These are phyloP conservation scores for Asparagopsis taxiformis DNA, from an alignment of 31 red algal species.

Conservation along the genomic window DNA sequence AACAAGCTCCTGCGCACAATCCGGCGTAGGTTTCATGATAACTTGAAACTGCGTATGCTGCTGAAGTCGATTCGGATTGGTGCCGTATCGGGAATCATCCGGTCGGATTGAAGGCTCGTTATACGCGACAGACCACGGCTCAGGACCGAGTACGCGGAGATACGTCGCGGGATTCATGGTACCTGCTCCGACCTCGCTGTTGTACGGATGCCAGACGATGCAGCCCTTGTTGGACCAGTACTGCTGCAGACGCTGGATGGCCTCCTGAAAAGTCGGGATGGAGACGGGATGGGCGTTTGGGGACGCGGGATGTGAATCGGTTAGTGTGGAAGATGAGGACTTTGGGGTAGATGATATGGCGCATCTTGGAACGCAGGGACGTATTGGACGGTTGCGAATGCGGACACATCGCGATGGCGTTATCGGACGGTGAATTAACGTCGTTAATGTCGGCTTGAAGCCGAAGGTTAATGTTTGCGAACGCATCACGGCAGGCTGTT, in stretches of 20 bases:
- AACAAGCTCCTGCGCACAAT: slow-evolving; percentile 89
- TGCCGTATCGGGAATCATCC: slow-evolving; percentile 96
- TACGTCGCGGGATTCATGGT: slow-evolving; percentile 99
- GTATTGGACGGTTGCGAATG: no score
- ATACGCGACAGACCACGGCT: slow-evolving; percentile 96
- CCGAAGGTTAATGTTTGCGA: no score
- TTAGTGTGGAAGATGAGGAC: no score
- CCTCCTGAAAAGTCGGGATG: slow-evolving; percentile 97
- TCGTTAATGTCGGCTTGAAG: no score
- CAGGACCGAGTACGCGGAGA: slow-evolving; percentile 94
- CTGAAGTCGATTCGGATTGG: slow-evolving; percentile 96
- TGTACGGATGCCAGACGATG: slow-evolving; percentile 93
- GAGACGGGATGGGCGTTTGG: no score
- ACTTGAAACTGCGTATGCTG: slow-evolving; percentile 99
- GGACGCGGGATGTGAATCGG: no score
- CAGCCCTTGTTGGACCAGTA: slow-evolving; percentile 93
- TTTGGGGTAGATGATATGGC: no score
- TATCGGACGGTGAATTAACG: no score
- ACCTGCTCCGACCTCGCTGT: slow-evolving; percentile 94
- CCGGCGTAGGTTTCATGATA: slow-evolving; percentile 91
- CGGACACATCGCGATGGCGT: no score
- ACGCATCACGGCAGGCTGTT: no score
- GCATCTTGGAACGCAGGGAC: no score
- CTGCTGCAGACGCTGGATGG: slow-evolving; percentile 75
- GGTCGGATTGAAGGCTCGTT: slow-evolving; percentile 97